These are phyloP conservation scores for Serendipita sp. DNA, from an alignment of 1,284 basidiomycete species.

Conservation along the genomic window DNA sequence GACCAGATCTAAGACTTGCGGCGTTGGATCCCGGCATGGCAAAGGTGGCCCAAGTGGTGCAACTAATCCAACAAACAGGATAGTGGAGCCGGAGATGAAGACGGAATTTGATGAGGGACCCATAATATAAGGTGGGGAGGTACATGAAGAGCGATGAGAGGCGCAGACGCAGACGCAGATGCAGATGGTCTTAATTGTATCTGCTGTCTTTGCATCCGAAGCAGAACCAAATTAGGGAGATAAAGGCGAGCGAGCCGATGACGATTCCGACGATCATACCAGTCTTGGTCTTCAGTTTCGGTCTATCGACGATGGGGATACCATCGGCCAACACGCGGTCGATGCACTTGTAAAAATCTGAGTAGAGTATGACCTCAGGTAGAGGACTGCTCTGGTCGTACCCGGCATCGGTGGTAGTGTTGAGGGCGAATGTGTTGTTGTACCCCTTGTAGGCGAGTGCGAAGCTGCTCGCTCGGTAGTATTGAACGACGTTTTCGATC, in stretches of 20 bases:
- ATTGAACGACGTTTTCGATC: constrained; percentile 14
- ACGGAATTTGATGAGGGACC: too few species aligned
- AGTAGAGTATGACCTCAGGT: background rate
- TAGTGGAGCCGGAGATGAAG: too few species aligned
- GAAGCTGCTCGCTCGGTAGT: constrained; percentile 19
- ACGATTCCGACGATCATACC: background rate
- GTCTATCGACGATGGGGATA: background rate
- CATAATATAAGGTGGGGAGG: too few species aligned
- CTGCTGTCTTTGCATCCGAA: too few species aligned
- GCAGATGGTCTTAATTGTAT: too few species aligned
- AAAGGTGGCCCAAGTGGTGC: constrained; percentile 47
- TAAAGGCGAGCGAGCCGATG: background rate
- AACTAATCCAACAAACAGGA: constrained; percentile 28
- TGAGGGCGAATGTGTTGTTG: constrained; percentile 16
- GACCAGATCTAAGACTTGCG: constrained; percentile 58
- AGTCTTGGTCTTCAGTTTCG: background rate
- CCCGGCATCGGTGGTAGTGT: background rate
- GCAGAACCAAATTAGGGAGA: too few species aligned
- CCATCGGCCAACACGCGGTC: background rate
- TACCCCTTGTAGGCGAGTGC: constrained; percentile 17
- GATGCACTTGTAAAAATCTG: background rate
- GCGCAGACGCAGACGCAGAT: too few species aligned
- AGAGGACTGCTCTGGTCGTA: background rate
- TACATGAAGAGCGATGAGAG: too few species aligned
- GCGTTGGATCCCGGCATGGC: constrained; percentile 50